A percentile compares a stretch with the other conserved stretches of the same genome.
These are phyloP conservation scores for Lachnellula hyalina DNA, from an alignment of 2,329 filamentous ascomycete species.

Conservation along the genomic window DNA sequence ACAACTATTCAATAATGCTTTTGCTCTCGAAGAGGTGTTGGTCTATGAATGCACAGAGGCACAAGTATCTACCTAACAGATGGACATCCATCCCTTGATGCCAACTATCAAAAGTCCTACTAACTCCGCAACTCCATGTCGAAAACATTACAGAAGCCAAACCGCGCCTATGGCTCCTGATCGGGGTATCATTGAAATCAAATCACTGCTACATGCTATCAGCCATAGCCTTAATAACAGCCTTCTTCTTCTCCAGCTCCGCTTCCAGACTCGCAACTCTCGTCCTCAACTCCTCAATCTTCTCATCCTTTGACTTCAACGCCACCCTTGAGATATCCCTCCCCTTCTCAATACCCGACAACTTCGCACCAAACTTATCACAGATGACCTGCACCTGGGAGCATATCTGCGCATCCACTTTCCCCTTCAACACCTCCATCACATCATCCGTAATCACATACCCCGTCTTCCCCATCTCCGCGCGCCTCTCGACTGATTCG, in stretches of 20 bases:
- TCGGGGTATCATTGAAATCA: too few species aligned
- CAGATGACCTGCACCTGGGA: conserved; percentile 41
- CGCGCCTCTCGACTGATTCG: not conserved
- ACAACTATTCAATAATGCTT: too few species aligned
- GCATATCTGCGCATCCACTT: conserved; percentile 37
- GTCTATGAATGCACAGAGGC: too few species aligned
- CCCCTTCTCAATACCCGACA: conserved; percentile 57
- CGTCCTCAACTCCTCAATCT: conserved; percentile 61
- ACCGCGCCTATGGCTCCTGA: too few species aligned
- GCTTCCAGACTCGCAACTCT: conserved; percentile 53
- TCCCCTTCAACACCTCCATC: conserved; percentile 43
- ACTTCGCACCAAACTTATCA: conserved; percentile 50
- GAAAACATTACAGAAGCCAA: too few species aligned
- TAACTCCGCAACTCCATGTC: too few species aligned
- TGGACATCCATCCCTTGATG: too few species aligned
- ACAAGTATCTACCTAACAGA: too few species aligned
- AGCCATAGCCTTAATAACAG: conserved; percentile 31
- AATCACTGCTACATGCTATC: not conserved
- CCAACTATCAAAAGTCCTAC: too few species aligned
- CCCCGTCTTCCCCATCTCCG: conserved; percentile 2
- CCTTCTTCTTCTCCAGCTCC: conserved; percentile 48
- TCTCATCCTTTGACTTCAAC: conserved; percentile 58
- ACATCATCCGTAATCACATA: conserved; percentile 43
- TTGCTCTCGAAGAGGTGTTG: too few species aligned
- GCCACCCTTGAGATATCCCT: conserved; percentile 60